Conservation (phyloP, 352 stramenopile species). For the Pythium biforme region DNA sequence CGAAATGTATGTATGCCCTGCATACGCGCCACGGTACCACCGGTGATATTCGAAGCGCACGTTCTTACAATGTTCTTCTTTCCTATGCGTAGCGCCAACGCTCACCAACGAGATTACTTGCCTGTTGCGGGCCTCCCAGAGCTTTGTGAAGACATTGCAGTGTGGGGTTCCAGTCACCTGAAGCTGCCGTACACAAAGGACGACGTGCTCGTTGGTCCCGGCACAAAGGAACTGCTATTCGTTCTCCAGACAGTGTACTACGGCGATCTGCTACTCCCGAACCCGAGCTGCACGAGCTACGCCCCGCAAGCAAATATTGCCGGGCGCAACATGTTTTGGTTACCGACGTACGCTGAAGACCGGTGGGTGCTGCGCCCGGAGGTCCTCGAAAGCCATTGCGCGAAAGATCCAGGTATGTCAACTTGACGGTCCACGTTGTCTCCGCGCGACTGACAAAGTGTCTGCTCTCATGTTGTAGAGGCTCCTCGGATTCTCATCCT, state of each 20-base stretch:
- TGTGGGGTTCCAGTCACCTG: conserved; percentile 56
- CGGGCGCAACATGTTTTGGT: conserved; percentile 87
- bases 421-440: not conserved
- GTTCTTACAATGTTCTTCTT: not conserved
- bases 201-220: conserved; percentile 83
- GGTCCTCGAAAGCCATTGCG: conserved; percentile 78
- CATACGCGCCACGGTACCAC: too few species aligned
- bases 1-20: conserved; percentile 29
- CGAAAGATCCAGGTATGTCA: conserved; percentile 66
- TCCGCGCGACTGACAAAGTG: not conserved
- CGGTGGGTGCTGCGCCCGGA: conserved; percentile 79
- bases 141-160: conserved; percentile 76
- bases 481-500: conserved; percentile 83
- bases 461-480: conserved; percentile 31
- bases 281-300: conserved; percentile 86
- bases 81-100: conserved; percentile 47
- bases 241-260: conserved; percentile 90
- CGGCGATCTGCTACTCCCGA: conserved; percentile 79
- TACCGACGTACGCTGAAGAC: conserved; percentile 75
- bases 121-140: conserved; percentile 72
- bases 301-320: conserved; percentile 83
- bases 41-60: too few species aligned
- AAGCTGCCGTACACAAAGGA: conserved; percentile 66
- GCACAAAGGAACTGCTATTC: conserved; percentile 88
- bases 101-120: conserved; percentile 82